Evolutionary conservation across 1,284 basidiomycete genomes (phyloP).

Genomic region (Ustilago esculenta): DNA sequence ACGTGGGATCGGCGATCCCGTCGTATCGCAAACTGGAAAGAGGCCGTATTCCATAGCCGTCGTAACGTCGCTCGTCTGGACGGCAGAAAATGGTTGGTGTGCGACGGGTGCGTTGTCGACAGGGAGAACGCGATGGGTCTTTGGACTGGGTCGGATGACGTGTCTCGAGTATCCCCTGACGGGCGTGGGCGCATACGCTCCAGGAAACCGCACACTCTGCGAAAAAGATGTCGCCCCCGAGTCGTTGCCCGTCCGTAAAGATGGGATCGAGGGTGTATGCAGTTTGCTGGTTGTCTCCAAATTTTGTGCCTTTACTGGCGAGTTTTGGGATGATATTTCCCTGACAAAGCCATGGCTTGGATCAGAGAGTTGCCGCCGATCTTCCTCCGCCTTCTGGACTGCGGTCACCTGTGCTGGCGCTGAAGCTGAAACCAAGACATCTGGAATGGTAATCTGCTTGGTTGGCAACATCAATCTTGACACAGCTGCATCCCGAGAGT

Average conservation of each 20-base stretch:
- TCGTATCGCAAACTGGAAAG: slow-evolving; percentile 3
- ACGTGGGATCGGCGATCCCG: slow-evolving; percentile 17
- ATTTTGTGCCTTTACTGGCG: slow-evolving; percentile 8
- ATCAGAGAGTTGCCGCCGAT: too few species aligned
- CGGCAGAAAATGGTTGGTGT: too few species aligned
- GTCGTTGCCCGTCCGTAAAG: neutral
- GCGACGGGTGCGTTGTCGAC: too few species aligned
- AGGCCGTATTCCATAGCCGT: neutral
- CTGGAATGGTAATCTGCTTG: slow-evolving; percentile 21
- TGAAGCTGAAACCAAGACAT: slow-evolving; percentile 10
- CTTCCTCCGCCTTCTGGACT: neutral
- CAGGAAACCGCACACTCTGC: slow-evolving; percentile 27
- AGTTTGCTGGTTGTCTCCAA: slow-evolving; percentile 7
- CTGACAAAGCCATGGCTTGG: too few species aligned
- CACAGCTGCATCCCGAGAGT: slow-evolving; percentile 11
- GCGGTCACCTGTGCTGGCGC: neutral
- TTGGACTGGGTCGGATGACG: slow-evolving; percentile 31
- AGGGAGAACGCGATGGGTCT: slow-evolving; percentile 11
- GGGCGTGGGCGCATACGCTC: slow-evolving; percentile 28
- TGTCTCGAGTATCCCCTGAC: slow-evolving; percentile 30
- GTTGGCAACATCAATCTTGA: slow-evolving; percentile 14
- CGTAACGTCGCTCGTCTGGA: too few species aligned
- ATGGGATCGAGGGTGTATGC: slow-evolving; percentile 20
- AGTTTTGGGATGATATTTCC: too few species aligned
- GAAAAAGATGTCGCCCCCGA: slow-evolving; percentile 16